Percentiles rank a stretch among this genome's conserved stretches.
phyloP scores from a whole-genome alignment of 768 basidiomycete species.

The Psilocybe sp. region DNA sequence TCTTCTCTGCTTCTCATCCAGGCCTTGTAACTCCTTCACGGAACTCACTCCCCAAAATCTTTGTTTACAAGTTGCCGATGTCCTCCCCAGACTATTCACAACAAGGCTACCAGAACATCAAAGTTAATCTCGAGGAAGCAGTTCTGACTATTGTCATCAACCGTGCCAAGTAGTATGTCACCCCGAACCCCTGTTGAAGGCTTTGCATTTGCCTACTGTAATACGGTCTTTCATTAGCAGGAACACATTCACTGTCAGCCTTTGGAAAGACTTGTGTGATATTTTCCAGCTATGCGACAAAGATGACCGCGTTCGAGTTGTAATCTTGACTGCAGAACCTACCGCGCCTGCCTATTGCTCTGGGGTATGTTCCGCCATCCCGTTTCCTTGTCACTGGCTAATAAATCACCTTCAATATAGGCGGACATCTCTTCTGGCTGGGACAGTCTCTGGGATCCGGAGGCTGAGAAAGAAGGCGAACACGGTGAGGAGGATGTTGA shows the following conservation, averaged over 20 bases:
- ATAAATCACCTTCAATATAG: constrained; percentile 21
- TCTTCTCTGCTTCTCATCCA: too few species aligned
- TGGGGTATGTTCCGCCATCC: constrained; percentile 26
- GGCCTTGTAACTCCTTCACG: too few species aligned
- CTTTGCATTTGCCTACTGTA: background rate
- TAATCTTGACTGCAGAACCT: constrained; percentile 50
- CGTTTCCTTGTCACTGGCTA: background rate
- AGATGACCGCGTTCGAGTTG: constrained; percentile 51
- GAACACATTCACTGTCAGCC: constrained; percentile 36
- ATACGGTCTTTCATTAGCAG: constrained; percentile 26
- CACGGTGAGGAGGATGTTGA: constrained; percentile 32
- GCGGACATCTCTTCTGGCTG: constrained; percentile 51
- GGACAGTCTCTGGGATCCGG: constrained; percentile 35
- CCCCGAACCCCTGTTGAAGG: background rate
- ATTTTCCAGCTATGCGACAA: constrained; percentile 45
- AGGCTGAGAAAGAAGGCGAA: constrained; percentile 45
- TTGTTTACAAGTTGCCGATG: too few species aligned
- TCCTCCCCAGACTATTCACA: constrained; percentile 29
- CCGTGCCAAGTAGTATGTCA: constrained; percentile 43
- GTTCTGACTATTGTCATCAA: constrained; percentile 44
- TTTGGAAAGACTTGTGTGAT: constrained; percentile 37
- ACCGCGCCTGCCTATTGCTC: constrained; percentile 55
- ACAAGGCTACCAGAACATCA: constrained; percentile 39
- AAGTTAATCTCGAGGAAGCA: constrained; percentile 38
- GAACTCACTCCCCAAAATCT: too few species aligned